Base-by-base conservation (phyloP, 768 basidiomycete genomes). In the Gloeophyllum trabeum region DNA sequence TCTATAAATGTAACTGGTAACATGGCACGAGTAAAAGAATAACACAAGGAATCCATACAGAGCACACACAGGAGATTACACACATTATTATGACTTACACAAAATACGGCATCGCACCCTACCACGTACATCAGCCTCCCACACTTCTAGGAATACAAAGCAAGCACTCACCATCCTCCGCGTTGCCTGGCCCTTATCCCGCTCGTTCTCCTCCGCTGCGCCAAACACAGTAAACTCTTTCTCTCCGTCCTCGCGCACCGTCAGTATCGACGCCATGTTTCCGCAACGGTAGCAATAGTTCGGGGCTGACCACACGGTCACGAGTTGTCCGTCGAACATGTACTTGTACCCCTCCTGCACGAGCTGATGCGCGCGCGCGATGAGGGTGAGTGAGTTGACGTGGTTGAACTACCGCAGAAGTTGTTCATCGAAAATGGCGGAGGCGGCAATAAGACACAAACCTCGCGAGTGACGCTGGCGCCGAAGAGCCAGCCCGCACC, bases 401-500 rank as follows among this genome's bases (percentile, higher is more conserved):
- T 94, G 89, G 50, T 90, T 93, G 71, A 98, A 97, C 79, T 92
- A 50, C 2, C 22, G 14, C 13, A 30, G 35, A 22, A 37, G 24
- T 22, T 6, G 23, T 12, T 16, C 25, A 5, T 16, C n/a, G 6
- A 22, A 10, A 21, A 24, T 30, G 28, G 26, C 26, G 18, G 35
- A 34, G 32, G 16, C 45, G 40, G 35, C 24, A 24, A 41, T n/a
- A n/a, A n/a, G 14, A 25, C 18, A 52, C 62, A 28, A 39, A 86
- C 89, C 71, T 94, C 91, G 48, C 69, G 70, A 5, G 92, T 91
- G 1, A 97, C 88, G 42, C 69, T 79, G 12, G 71, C 79, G 5
- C 93, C 93, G 49, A 97, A 96, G 18, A 96, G 64, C 86, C 91
- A 98, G 0, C 94, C 94, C 4, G 94, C 94, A 16, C 94, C 94